Conservation (phyloP, 2,329 filamentous ascomycete species). For the Talaromyces sp. region DNA sequence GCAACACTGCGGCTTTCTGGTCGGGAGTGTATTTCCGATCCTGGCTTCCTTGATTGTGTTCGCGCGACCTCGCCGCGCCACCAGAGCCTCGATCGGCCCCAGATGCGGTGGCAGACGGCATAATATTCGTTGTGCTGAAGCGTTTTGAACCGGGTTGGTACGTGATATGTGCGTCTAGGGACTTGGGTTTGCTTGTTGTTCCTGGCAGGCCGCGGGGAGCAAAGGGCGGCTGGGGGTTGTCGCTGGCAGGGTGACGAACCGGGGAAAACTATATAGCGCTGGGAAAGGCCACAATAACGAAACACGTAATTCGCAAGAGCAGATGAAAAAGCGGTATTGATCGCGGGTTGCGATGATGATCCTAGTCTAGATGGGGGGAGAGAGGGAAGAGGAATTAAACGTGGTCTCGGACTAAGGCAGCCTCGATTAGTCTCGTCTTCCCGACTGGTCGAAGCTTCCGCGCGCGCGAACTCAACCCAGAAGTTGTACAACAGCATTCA, state of each 20-base stretch:
- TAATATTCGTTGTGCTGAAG: constrained; percentile 13
- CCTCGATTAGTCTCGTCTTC: neutral
- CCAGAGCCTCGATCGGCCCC: constrained; percentile 37
- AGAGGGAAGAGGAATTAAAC: neutral
- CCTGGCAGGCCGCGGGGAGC: neutral
- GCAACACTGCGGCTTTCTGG: constrained; percentile 85
- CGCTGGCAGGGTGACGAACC: neutral
- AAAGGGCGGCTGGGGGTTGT: neutral
- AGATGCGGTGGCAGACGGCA: constrained; percentile 44
- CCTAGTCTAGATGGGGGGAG: neutral
- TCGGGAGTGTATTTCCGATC: constrained; percentile 71
- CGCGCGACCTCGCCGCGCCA: constrained; percentile 40
- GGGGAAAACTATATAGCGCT: neutral
- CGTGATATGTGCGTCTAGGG: neutral
- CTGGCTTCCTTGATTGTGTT: constrained; percentile 49
- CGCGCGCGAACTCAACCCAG: neutral
- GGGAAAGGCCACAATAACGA: neutral
- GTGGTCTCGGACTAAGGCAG: neutral
- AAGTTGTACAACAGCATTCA: neutral
- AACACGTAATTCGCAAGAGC: neutral
- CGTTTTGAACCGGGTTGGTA: neutral
- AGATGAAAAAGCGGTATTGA: neutral
- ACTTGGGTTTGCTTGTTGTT: neutral
- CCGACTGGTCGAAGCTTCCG: neutral
- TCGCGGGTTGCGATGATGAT: neutral